Evolutionary conservation across 345 rosid species (phyloP).

Genomic region (Syzygium oleosum): DNA sequence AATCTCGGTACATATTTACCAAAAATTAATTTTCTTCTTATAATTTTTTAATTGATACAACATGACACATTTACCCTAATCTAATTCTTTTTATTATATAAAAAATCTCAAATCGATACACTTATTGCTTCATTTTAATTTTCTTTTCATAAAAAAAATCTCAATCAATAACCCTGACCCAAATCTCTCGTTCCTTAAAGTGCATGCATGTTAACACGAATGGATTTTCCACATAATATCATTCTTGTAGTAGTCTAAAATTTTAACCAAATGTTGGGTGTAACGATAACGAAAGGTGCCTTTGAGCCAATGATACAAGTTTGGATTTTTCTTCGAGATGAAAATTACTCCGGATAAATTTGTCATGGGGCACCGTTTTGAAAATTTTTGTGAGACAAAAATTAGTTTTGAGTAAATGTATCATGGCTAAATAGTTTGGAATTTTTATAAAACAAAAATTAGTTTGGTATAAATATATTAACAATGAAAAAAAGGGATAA

Average conservation of each 20-base stretch:
- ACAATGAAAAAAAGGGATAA: neutral
- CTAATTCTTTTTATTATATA: neutral
- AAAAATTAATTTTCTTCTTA: too few species aligned
- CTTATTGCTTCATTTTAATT: neutral
- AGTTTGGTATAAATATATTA: neutral
- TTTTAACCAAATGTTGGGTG: neutral
- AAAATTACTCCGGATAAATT: too few species aligned
- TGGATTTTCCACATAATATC: neutral
- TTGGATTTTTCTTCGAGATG: too few species aligned
- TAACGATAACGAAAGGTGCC: neutral
- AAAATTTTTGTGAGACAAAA: neutral
- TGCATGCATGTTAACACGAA: neutral
- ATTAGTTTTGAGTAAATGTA: neutral
- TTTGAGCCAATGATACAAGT: rapidly evolving
- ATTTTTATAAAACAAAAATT: neutral
- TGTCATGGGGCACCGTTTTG: neutral
- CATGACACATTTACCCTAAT: neutral
- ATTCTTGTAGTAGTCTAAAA: neutral
- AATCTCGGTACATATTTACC: neutral
- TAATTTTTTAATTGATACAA: neutral
- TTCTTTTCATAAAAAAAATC: neutral
- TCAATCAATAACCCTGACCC: neutral
- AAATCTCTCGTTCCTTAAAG: neutral
- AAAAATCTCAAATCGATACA: rapidly evolving
- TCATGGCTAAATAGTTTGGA: neutral